Evolutionary conservation across 2,329 filamentous ascomycete species (phyloP), one percentile per base, ranked within the genome.

Genomic region (Chalara sp.): DNA sequence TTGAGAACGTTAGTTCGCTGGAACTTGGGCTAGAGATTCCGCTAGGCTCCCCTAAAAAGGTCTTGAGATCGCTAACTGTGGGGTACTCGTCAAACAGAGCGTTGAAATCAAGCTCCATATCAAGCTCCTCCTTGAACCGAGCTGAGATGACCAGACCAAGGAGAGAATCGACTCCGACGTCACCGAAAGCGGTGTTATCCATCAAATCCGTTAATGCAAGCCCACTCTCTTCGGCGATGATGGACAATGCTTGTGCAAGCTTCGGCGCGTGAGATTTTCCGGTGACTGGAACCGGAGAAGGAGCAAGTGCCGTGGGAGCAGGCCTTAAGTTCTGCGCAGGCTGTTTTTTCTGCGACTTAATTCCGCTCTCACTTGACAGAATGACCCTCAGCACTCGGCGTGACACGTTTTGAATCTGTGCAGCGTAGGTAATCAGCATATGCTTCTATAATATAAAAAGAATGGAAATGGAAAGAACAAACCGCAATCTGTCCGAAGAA

Each of bases 321-420:
- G 13, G 35, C 13, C 10, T 39, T 21, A 21, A 21, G 21, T 21
- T 21, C 21, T 21, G 21, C 21, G 21, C 21, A 21, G 21, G 21
- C 21, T 21, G 21, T 21, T 21, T 21, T 21, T 21, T 21, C 21
- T 21, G 21, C 21, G 21, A 21, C 21, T 21, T 21, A 21, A 21
- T 21, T 21, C 61, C 13, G 7, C 29, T 30, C 32, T 29, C 28
- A n/a, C 12, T 41, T 72, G 59, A 82, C 3, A 39, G 35, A 39
- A 39, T 39, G 35, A 39, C 35, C 35, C 13, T 39, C 35, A 39
- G 35, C 10, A 39, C 13, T 11, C 35, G 35, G 35, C 35, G 35
- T 39, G 35, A 3, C 13, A 39, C 35, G 35, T 13, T 13, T 39
- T 39, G 35, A 13, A 39, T 39, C 35, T 39, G 35, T 10, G 13